These are phyloP conservation scores for Scheffersomyces stambukii DNA, from an alignment of 1,139 yeast species.

Conservation along the genomic window DNA sequence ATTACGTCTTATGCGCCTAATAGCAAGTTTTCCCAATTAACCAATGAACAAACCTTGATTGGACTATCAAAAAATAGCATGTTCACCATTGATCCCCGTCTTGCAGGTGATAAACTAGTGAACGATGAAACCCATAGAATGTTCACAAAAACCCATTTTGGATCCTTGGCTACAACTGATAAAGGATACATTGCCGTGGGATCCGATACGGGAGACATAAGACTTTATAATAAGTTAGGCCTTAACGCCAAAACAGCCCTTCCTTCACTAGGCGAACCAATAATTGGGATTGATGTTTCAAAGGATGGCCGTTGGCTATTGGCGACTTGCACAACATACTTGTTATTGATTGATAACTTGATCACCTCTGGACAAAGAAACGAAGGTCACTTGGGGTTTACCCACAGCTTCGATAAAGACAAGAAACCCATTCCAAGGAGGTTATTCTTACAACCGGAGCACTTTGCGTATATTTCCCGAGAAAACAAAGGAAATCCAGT, in stretches of 20 bases:
- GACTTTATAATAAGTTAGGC: conserved; percentile 70
- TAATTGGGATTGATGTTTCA: conserved; percentile 64
- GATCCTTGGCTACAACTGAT: conserved; percentile 67
- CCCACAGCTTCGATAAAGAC: conserved; percentile 59
- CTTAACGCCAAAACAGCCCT: conserved; percentile 69
- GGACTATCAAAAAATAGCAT: conserved; percentile 65
- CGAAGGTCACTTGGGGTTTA: conserved; percentile 61
- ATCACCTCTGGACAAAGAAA: conserved; percentile 59
- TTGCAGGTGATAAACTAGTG: conserved; percentile 50
- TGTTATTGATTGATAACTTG: conserved; percentile 62
- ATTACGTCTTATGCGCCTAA: conserved; percentile 63
- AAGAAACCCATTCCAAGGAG: conserved; percentile 68
- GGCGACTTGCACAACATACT: conserved; percentile 71
- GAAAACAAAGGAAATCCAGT: conserved; percentile 46
- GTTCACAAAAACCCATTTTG: conserved; percentile 52
- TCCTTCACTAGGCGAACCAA: conserved; percentile 78
- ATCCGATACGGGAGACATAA: conserved; percentile 68
- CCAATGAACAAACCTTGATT: conserved; percentile 67
- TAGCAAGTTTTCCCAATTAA: conserved; percentile 66
- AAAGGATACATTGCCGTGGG: conserved; percentile 75
- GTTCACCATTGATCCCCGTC: conserved; percentile 76
- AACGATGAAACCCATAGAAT: conserved; percentile 37
- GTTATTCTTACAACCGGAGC: conserved; percentile 67
- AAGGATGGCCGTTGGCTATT: conserved; percentile 80
- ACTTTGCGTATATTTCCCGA: conserved; percentile 58